Percentiles rank a stretch among this genome's conserved stretches.
Conservation (phyloP, 2,329 filamentous ascomycete species). For the Aspergillus novofumigatus region DNA sequence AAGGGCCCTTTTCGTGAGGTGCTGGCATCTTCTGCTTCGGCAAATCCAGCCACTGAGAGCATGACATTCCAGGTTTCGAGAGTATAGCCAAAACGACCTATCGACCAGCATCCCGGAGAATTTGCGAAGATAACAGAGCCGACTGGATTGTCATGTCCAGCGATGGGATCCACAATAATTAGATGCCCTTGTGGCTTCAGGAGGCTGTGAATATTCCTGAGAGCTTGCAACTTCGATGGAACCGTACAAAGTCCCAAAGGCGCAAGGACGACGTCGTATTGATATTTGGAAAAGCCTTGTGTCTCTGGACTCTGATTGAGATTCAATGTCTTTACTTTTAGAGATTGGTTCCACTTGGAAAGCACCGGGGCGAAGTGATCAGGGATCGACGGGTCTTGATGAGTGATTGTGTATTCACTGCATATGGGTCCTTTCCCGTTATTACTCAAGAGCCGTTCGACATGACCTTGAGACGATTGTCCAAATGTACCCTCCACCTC, state of each 20-base stretch:
- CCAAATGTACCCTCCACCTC: conserved; percentile 19
- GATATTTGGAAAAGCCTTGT: conserved; percentile 3
- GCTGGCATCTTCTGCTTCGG: not conserved
- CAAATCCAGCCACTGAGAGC: conserved; percentile 1
- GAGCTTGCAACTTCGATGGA: conserved; percentile 1
- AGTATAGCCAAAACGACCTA: not conserved
- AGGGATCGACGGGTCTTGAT: conserved; percentile 1
- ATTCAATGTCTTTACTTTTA: conserved; percentile 9
- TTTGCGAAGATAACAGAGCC: conserved; percentile 8
- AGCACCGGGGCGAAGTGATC: conserved; percentile 1
- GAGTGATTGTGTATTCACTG: conserved; percentile 13
- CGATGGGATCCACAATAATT: conserved; percentile 10
- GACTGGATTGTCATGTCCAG: conserved; percentile 1
- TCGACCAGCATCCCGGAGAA: conserved; percentile 5
- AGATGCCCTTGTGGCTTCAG: conserved; percentile 16
- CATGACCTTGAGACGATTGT: conserved; percentile 5
- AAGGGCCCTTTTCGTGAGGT: not conserved
- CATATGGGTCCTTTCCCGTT: conserved; percentile 3
- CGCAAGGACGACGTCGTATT: conserved; percentile 17
- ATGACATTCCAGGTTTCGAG: not conserved
- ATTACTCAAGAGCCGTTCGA: conserved; percentile 1
- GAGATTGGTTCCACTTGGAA: conserved; percentile 6
- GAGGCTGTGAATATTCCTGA: conserved; percentile 13
- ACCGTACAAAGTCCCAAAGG: conserved; percentile 13
- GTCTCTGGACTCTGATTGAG: not conserved